A percentile compares a stretch with the other conserved stretches of the same genome.
Conservation (phyloP, 2,329 filamentous ascomycete species). For the Diaporthe destruens region DNA sequence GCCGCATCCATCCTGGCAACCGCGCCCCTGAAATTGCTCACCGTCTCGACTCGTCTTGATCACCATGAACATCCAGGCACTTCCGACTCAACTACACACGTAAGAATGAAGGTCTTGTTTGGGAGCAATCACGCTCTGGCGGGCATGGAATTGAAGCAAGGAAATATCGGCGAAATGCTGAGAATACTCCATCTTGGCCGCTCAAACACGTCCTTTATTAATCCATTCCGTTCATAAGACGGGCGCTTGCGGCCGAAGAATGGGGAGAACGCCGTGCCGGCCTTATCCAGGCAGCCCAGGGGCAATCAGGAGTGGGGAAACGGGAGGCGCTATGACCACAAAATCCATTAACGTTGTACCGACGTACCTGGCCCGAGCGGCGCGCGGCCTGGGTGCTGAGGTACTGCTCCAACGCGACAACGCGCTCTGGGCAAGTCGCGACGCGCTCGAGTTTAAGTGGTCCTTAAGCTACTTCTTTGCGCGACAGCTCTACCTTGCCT, state of each 20-base stretch:
- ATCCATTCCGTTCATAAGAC: constrained; percentile 18
- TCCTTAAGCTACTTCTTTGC: constrained; percentile 17
- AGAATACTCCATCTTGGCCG: not conserved
- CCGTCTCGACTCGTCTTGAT: not conserved
- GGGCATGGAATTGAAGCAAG: not conserved
- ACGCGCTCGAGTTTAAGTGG: constrained; percentile 30
- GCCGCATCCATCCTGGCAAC: constrained; percentile 36
- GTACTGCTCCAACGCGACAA: not conserved
- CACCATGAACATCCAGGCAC: constrained; percentile 21
- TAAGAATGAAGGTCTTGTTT: not conserved
- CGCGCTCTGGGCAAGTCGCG: constrained; percentile 25
- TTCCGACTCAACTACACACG: not conserved
- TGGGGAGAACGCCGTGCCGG: constrained; percentile 27
- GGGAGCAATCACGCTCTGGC: not conserved
- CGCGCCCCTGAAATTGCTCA: constrained; percentile 23
- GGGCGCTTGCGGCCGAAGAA: constrained; percentile 37
- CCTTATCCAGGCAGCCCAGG: constrained; percentile 23
- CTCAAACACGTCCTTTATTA: constrained; percentile 13
- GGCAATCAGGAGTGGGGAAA: constrained; percentile 12
- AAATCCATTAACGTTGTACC: constrained; percentile 19
- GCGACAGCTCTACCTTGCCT: not conserved
- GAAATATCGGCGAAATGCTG: not conserved
- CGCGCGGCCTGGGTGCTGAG: not conserved
- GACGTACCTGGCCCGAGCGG: constrained; percentile 19
- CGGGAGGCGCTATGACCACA: constrained; percentile 21